Percentiles rank a stretch among this genome's conserved stretches.
These are phyloP conservation scores for Serendipita vermifera DNA, from an alignment of 768 basidiomycete species.

Conservation along the genomic window DNA sequence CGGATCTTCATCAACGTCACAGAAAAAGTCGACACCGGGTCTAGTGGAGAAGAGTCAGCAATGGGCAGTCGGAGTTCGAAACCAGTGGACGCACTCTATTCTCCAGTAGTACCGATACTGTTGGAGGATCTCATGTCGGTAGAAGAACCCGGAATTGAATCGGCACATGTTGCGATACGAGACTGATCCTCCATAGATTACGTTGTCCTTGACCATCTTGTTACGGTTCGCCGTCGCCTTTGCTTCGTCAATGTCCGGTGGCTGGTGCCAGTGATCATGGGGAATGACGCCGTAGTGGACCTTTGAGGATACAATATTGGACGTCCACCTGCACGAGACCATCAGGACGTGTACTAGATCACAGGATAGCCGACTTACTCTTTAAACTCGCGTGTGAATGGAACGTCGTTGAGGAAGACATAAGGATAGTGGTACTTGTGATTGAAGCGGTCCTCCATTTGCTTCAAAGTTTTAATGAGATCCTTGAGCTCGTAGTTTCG, in stretches of 20 bases:
- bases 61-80: neutral
- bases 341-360: constrained; percentile 16
- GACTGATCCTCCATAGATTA: constrained; percentile 56
- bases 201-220: constrained; percentile 38
- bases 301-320: constrained; percentile 35
- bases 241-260: constrained; percentile 58
- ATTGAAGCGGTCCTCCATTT: constrained; percentile 85
- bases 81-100: constrained; percentile 45
- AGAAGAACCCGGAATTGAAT: constrained; percentile 67
- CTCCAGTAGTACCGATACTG: constrained; percentile 71
- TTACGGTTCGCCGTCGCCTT: constrained; percentile 40
- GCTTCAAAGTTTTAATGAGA: constrained; percentile 49
- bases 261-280: constrained; percentile 54
- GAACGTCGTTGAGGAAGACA: constrained; percentile 77
- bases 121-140: constrained; percentile 49
- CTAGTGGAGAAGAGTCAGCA: constrained; percentile 23
- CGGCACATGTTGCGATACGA: constrained; percentile 67
- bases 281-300: constrained; percentile 54
- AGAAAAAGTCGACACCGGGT: constrained; percentile 64
- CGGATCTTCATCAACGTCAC: constrained; percentile 52
- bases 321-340: constrained; percentile 23
- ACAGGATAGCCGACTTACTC: constrained; percentile 27
- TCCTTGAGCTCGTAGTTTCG: constrained; percentile 51
- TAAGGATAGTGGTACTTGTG: constrained; percentile 67
- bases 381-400: constrained; percentile 66